These are phyloP conservation scores for Lactarius deliciosus DNA, from an alignment of 768 basidiomycete species.

Conservation along the genomic window DNA sequence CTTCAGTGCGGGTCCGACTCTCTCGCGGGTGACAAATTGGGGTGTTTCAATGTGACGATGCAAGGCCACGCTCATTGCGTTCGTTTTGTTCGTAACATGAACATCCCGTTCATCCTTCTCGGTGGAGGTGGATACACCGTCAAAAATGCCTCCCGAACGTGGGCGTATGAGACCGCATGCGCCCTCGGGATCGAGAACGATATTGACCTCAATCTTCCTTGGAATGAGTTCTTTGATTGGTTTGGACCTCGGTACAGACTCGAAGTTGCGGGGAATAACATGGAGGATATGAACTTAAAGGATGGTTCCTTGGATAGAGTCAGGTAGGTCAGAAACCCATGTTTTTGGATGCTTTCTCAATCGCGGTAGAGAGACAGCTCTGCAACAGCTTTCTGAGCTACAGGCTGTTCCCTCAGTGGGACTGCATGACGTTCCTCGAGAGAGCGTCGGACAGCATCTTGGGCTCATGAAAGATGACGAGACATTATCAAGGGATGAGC, in stretches of 20 bases:
- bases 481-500: conserved; percentile 47
- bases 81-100: conserved; percentile 76
- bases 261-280: conserved; percentile 88
- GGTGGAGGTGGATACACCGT: conserved; percentile 98
- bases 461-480: conserved; percentile 53
- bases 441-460: conserved; percentile 63
- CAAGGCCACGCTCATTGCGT: conserved; percentile 92
- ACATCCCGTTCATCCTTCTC: conserved; percentile 85
- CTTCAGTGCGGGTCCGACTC: conserved; percentile 98
- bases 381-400: conserved; percentile 57
- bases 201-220: conserved; percentile 76
- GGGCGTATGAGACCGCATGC: conserved; percentile 97
- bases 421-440: conserved; percentile 78
- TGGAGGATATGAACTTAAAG: conserved; percentile 88
- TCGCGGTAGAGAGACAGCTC: conserved; percentile 46
- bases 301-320: conserved; percentile 80
- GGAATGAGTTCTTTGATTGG: conserved; percentile 94
- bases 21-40: conserved; percentile 90
- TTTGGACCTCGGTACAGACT: conserved; percentile 94
- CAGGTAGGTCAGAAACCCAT: conserved; percentile 44
- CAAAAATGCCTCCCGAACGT: conserved; percentile 91
- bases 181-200: conserved; percentile 83
- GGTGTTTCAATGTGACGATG: conserved; percentile 96
- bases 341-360: conserved; percentile 41
- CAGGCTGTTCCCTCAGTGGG: conserved; percentile 81